A percentile compares a stretch with the other conserved stretches of the same genome.
phyloP scores from a whole-genome alignment of 2,329 filamentous ascomycete genomes.

The Aspergillus transmontanensis region DNA sequence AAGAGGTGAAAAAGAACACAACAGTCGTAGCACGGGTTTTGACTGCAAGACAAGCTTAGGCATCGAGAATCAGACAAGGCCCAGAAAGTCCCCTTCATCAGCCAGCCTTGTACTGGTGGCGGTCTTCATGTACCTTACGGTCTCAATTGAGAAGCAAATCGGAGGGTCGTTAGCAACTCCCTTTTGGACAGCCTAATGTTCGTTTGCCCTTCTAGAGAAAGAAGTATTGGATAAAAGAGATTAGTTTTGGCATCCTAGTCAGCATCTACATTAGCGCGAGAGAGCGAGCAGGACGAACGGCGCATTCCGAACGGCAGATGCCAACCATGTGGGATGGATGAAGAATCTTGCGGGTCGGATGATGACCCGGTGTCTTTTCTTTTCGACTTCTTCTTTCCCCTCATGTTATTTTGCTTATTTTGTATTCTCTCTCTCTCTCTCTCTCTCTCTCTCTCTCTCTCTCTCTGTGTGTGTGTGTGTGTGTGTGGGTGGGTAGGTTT shows the following conservation, averaged over 20 bases:
- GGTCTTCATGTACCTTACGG: constrained; percentile 8
- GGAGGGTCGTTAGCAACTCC: constrained; percentile 2
- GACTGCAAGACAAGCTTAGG: neutral
- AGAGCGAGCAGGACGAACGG: neutral
- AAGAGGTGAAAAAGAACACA: neutral
- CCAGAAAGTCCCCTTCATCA: constrained; percentile 9
- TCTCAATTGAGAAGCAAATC: constrained; percentile 3
- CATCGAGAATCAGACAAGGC: neutral
- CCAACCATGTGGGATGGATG: constrained; percentile 34
- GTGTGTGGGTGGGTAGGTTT: too few relatives aligned
- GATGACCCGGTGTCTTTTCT: neutral
- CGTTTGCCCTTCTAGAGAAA: neutral
- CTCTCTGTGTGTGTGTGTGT: too few relatives aligned
- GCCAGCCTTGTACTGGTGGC: constrained; percentile 12
- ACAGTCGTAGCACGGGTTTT: neutral
- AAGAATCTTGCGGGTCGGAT: neutral
- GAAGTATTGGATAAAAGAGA: neutral
- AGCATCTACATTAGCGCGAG: constrained; percentile 2
- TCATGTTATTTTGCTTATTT: neutral
- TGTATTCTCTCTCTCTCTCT: too few relatives aligned
- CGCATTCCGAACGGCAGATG: constrained; percentile 22
- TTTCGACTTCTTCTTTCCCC: neutral
- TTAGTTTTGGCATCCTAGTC: neutral
- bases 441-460: too few relatives aligned
- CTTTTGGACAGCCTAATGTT: neutral